A percentile compares a stretch with the other conserved stretches of the same genome.
Conservation (phyloP, 2,329 filamentous ascomycete species). For the Cordyceps cateniannulata region DNA sequence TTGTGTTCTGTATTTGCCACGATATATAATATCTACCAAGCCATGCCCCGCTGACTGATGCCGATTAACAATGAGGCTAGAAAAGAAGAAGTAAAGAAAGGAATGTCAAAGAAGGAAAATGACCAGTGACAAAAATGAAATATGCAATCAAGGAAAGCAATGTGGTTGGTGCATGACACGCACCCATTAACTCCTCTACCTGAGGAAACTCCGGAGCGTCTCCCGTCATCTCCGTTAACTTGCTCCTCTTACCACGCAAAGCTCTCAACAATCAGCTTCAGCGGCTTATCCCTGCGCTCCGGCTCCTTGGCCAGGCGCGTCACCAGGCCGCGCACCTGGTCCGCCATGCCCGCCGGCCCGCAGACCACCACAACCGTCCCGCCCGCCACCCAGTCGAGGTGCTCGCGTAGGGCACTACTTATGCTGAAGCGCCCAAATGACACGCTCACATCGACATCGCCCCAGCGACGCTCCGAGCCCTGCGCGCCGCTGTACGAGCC, state of each 20-base stretch:
- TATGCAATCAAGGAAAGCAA: background rate
- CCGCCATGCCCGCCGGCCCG: constrained; percentile 19
- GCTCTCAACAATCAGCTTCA: constrained; percentile 15
- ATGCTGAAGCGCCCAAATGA: constrained; percentile 18
- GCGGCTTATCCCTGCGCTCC: constrained; percentile 10
- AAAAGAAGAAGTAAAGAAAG: background rate
- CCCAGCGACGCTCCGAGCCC: constrained; percentile 14
- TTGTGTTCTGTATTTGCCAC: background rate
- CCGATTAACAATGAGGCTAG: background rate
- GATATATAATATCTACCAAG: background rate
- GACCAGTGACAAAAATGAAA: background rate
- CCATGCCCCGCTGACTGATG: background rate
- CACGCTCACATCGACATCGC: constrained; percentile 16
- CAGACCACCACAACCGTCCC: constrained; percentile 20
- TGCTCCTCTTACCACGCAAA: constrained; percentile 12
- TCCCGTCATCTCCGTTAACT: background rate
- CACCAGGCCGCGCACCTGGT: constrained; percentile 17
- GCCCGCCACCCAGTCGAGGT: constrained; percentile 12
- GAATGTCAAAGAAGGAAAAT: background rate
- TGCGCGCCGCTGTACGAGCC: constrained; percentile 9
- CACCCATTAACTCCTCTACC: background rate
- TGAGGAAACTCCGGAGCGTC: background rate
- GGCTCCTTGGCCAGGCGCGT: constrained; percentile 12
- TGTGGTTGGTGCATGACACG: background rate
- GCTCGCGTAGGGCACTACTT: constrained; percentile 14